These are phyloP conservation scores for Boletellus dicymbophilus DNA, from an alignment of 1,284 basidiomycete genomes.

Conservation along the genomic window DNA sequence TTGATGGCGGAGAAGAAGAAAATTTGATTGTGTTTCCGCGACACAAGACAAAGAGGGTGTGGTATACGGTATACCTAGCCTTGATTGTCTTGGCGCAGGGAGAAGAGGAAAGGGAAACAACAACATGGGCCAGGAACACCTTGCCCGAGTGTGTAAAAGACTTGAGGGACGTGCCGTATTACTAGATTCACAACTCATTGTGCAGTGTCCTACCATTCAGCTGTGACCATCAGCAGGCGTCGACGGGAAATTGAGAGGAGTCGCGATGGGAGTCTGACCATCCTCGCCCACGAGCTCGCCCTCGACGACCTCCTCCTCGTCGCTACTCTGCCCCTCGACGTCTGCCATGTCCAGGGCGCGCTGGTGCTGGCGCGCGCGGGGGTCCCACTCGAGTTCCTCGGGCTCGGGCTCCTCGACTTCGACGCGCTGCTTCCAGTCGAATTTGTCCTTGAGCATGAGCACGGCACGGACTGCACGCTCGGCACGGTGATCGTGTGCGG, in stretches of 20 bases:
- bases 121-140: conserved; percentile 44
- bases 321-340: conserved; percentile 36
- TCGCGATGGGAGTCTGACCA: conserved; percentile 24
- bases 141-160: conserved; percentile 39
- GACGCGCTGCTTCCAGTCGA: conserved; percentile 75
- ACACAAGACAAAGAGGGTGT: conserved; percentile 62
- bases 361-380: conserved; percentile 38
- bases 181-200: conserved; percentile 23
- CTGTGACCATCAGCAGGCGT: neutral
- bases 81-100: conserved; percentile 48
- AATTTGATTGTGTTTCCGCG: conserved; percentile 41
- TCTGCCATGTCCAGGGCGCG: conserved; percentile 42
- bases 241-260: conserved; percentile 31
- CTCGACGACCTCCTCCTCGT: conserved; percentile 37
- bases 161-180: conserved; percentile 52
- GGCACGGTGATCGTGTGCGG: conserved; percentile 68
- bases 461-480: conserved; percentile 75
- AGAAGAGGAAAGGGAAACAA: conserved; percentile 18
- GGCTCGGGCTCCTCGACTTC: conserved; percentile 73
- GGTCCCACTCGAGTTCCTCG: conserved; percentile 71
- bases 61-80: conserved; percentile 71
- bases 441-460: conserved; percentile 69
- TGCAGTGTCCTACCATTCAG: neutral
- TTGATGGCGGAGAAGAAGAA: conserved; percentile 41
- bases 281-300: conserved; percentile 34